Evolutionary conservation across 306 rosid species (phyloP).

Genomic region (Ziziphus jujuba): DNA sequence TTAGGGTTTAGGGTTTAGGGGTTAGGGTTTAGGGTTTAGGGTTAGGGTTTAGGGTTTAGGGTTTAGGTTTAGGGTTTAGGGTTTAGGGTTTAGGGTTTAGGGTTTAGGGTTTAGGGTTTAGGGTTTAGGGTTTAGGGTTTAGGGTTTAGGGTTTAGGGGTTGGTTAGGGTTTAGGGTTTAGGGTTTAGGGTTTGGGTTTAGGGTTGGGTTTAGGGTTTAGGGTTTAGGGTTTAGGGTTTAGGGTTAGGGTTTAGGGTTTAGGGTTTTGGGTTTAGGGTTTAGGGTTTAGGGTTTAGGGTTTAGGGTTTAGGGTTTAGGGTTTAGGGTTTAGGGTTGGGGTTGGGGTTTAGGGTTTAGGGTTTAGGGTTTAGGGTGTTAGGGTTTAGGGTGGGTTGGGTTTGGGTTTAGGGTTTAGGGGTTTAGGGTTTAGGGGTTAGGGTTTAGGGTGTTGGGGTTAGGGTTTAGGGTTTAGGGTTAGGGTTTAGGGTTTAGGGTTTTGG

Average conservation of each 20-base stretch:
- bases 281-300: background rate
- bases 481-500: constrained; percentile 1
- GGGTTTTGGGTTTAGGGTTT: background rate
- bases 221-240: background rate
- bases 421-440: constrained; percentile 8
- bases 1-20: too few species aligned
- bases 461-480: background rate
- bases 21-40: too few species aligned
- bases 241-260: too few species aligned
- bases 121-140: too few species aligned
- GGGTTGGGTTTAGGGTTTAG: background rate
- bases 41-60: too few species aligned
- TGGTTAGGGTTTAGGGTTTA: too few species aligned
- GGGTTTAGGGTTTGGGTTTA: too few species aligned
- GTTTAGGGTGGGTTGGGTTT: constrained; percentile 7
- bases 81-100: too few species aligned
- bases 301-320: background rate
- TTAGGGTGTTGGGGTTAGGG: background rate
- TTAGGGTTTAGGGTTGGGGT: background rate
- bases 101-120: too few species aligned
- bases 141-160: too few species aligned
- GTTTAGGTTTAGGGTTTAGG: too few species aligned
- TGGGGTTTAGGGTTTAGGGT: background rate
- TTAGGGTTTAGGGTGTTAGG: constrained; percentile 7
- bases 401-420: constrained; percentile 14